Evolutionary conservation across 768 basidiomycete genomes (phyloP).

Genomic region (Trametes punicea): DNA sequence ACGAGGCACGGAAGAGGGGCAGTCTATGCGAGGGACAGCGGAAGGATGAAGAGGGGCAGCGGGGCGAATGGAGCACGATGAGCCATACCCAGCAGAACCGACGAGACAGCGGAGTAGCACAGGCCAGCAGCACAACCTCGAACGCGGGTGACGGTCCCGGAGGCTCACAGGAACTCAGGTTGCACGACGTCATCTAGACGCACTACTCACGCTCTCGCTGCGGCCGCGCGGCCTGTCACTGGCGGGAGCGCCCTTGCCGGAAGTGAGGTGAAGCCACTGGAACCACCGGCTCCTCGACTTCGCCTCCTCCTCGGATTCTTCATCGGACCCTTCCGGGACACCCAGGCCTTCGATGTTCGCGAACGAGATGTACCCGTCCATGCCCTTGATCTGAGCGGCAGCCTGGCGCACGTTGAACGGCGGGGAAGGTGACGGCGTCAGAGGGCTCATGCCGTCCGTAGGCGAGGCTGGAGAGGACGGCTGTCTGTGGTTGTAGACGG

Average conservation of each 20-base stretch:
- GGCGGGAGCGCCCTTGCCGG: constrained; percentile 8
- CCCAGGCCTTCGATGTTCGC: constrained; percentile 66
- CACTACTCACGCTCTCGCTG: constrained; percentile 19
- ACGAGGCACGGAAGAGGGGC: neutral
- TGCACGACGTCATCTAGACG: constrained; percentile 15
- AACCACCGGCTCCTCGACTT: constrained; percentile 24
- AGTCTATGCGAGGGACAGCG: neutral
- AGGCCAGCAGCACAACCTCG: constrained; percentile 10
- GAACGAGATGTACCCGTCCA: constrained; percentile 68
- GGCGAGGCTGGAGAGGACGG: constrained; percentile 12
- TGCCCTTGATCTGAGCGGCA: constrained; percentile 50
- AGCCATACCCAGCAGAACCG: constrained; percentile 15
- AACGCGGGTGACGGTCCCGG: constrained; percentile 5
- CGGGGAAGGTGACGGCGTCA: constrained; percentile 35
- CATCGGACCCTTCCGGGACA: constrained; percentile 46
- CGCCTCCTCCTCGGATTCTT: constrained; percentile 24
- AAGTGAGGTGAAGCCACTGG: constrained; percentile 19
- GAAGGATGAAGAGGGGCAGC: neutral
- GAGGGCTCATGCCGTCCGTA: constrained; percentile 16
- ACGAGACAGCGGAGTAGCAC: constrained; percentile 3
- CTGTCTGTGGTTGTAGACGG: constrained; percentile 12
- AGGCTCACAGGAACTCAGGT: neutral
- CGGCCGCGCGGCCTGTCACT: constrained; percentile 8
- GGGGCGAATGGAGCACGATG: neutral
- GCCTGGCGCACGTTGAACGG: constrained; percentile 63